A percentile compares a stretch with the other conserved stretches of the same genome.
Evolutionary conservation across 176 grass and related monocot genomes (phyloP).

Genomic region (Stipa capillata): DNA sequence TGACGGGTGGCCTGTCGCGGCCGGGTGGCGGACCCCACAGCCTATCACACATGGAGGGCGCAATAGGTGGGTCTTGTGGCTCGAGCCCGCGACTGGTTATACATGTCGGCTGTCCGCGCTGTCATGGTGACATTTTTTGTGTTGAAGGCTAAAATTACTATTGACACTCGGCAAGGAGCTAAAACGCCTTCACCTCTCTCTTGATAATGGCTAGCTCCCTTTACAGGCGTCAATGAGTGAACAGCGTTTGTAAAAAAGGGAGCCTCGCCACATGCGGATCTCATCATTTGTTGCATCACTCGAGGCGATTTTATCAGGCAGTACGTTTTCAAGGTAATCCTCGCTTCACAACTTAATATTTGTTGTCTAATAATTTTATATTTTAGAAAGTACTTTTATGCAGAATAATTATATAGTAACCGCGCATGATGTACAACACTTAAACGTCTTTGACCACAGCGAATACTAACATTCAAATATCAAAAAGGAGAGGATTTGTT

Average conservation of each 20-base stretch:
- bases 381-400: not conserved
- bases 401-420: not conserved
- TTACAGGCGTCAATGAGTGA: not conserved
- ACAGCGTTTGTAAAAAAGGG: not conserved
- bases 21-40: too few species aligned
- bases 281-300: slow-evolving; percentile 18
- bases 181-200: too few species aligned
- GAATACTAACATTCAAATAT: not conserved
- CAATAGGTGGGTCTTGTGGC: too few species aligned
- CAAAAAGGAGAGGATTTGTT: slow-evolving; percentile 11
- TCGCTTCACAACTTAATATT: slow-evolving; percentile 62
- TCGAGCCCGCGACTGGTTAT: too few species aligned
- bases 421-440: not conserved
- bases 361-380: slow-evolving; percentile 23
- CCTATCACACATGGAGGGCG: too few species aligned
- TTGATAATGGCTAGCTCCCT: not conserved
- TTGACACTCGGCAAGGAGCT: too few species aligned
- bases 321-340: not conserved
- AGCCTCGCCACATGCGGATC: not conserved
- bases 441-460: not conserved
- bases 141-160: too few species aligned
- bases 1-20: too few species aligned
- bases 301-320: not conserved
- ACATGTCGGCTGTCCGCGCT: too few species aligned
- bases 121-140: too few species aligned